phyloP scores from a whole-genome alignment of 345 rosid genomes.

The Brassica cretica region DNA sequence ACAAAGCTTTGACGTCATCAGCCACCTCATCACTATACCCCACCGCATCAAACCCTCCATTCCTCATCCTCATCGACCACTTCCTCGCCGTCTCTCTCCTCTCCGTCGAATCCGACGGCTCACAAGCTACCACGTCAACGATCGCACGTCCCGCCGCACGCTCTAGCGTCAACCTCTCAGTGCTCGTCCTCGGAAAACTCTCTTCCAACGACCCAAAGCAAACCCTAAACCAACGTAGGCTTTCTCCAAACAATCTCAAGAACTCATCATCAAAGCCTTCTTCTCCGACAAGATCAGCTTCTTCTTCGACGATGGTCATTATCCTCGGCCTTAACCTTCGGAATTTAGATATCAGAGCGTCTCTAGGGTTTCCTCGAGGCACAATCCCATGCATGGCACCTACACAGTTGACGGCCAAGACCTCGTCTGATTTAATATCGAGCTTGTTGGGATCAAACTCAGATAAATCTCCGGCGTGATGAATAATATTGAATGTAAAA shows the following conservation, averaged over 20 bases:
- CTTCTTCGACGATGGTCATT: slow-evolving; percentile 86
- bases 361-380: slow-evolving; percentile 55
- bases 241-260: slow-evolving; percentile 66
- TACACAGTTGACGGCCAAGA: slow-evolving; percentile 75
- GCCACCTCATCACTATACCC: slow-evolving; percentile 81
- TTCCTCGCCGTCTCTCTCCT: slow-evolving; percentile 72
- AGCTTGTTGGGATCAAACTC: slow-evolving; percentile 61
- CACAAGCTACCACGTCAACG: slow-evolving; percentile 81
- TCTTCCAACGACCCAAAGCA: slow-evolving; percentile 82
- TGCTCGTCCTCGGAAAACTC: slow-evolving; percentile 73
- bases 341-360: slow-evolving; percentile 60
- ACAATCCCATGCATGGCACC: slow-evolving; percentile 64
- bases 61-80: slow-evolving; percentile 71
- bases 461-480: slow-evolving; percentile 68
- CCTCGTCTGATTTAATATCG: slow-evolving; percentile 64
- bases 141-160: slow-evolving; percentile 74
- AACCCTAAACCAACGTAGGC: slow-evolving; percentile 90
- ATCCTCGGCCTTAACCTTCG: slow-evolving; percentile 67
- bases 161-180: slow-evolving; percentile 84
- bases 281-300: slow-evolving; percentile 69
- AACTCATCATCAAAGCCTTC: slow-evolving; percentile 61
- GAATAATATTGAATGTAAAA: slow-evolving; percentile 79
- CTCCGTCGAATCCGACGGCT: slow-evolving; percentile 62
- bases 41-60: slow-evolving; percentile 52
- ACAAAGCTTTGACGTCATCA: slow-evolving; percentile 84